Percentiles rank a stretch among this genome's conserved stretches.
These are phyloP conservation scores for Acanthamoeba healyi DNA, from an alignment of 208 protist genomes.

Conservation along the genomic window DNA sequence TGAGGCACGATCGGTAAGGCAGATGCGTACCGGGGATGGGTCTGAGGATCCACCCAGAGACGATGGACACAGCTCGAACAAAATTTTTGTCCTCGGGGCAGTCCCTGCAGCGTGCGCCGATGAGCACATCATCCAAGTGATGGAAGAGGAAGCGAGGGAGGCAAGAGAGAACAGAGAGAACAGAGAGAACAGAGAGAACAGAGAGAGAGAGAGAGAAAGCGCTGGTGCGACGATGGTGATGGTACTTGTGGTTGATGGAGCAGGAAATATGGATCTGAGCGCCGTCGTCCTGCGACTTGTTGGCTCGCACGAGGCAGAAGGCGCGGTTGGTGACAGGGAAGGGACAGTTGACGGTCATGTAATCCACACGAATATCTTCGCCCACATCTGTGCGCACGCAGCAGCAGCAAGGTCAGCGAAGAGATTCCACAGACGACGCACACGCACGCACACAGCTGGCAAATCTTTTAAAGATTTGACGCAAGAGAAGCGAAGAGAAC, in stretches of 20 bases:
- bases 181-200: background rate
- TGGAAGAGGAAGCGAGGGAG: background rate
- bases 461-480: too few relatives aligned
- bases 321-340: constrained; percentile 56
- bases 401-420: background rate
- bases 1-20: too few relatives aligned
- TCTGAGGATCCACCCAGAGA: constrained; percentile 8
- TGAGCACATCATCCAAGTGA: too few relatives aligned
- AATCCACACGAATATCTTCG: constrained; percentile 31
- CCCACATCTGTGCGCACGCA: background rate
- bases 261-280: constrained; percentile 17
- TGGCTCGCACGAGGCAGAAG: constrained; percentile 33
- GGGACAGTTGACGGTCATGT: constrained; percentile 48
- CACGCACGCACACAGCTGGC: too few relatives aligned
- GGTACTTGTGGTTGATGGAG: constrained; percentile 37
- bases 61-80: constrained; percentile 23
- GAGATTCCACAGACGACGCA: background rate
- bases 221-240: background rate
- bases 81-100: constrained; percentile 35
- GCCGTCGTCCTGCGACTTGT: background rate
- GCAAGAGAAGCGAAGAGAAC: background rate
- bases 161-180: background rate
- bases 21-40: constrained; percentile 19
- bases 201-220: background rate
- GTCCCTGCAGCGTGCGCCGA: background rate